Evolutionary conservation across 2,329 filamentous ascomycete genomes (phyloP).

Genomic region (Fusarium albidum): DNA sequence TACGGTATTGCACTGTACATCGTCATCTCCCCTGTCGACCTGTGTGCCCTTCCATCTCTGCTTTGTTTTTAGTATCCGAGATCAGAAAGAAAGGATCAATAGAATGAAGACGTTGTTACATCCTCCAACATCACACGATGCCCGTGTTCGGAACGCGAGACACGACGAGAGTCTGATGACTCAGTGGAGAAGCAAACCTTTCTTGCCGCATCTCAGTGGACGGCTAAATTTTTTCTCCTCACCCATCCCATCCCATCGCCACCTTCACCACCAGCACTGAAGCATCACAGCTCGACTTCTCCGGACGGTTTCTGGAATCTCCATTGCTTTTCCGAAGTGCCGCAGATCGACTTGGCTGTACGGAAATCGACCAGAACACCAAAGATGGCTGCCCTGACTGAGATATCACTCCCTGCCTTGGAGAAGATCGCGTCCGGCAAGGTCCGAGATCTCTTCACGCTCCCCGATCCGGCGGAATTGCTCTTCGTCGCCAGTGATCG

Average conservation of each 20-base stretch:
- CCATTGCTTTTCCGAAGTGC: conserved; percentile 14
- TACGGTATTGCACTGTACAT: no score
- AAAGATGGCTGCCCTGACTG: conserved; percentile 29
- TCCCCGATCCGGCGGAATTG: conserved; percentile 71
- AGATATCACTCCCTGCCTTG: conserved; percentile 43
- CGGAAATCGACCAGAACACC: neutral
- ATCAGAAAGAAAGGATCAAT: conserved; percentile 2
- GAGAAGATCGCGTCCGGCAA: conserved; percentile 62
- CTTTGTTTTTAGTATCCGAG: neutral
- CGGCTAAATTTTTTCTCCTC: neutral
- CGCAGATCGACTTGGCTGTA: conserved; percentile 1
- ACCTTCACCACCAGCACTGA: no score
- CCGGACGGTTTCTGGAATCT: conserved; percentile 31
- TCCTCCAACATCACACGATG: conserved; percentile 1
- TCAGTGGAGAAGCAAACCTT: conserved; percentile 37
- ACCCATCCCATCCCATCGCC: no score
- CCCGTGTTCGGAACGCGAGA: conserved; percentile 6
- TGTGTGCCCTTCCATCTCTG: conserved; percentile 5
- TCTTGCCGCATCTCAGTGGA: conserved; percentile 20
- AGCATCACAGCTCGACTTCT: conserved; percentile 7
- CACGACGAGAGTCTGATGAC: conserved; percentile 17
- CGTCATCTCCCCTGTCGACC: conserved; percentile 3
- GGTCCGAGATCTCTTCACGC: conserved; percentile 81
- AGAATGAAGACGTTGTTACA: conserved; percentile 1
- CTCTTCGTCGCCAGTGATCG: conserved; percentile 89